Evolutionary conservation across 2,329 filamentous ascomycete genomes (phyloP), one percentile per base, ranked within the genome.

Genomic region (Tolypocladium pustulatum): DNA sequence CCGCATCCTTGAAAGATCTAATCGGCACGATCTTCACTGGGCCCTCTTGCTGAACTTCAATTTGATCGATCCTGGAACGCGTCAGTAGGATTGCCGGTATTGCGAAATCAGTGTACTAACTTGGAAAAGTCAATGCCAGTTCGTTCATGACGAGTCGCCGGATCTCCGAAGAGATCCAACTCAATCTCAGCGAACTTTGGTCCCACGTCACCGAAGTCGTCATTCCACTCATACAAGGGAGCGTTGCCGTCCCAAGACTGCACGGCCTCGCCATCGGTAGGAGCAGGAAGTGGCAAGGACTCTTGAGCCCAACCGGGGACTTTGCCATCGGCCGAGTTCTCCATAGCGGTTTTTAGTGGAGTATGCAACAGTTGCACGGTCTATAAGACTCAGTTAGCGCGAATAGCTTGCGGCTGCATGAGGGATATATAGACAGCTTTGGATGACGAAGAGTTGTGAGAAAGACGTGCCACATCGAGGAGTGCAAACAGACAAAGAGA

Each of bases 181-280:
- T 97, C 93, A 0, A 99, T 82, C 54, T 84, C 81, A 0, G 81
- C 76, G 57, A 86, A 81, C 55, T 77, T 78, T 0, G 91, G 91
- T 8, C 88, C 93, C 57, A 99, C 78, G 46, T 97, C 93, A 2
- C 93, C 94, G 64, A 81, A 89, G 3, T 96, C 90, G 13, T 91
- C 91, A 22, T 85, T 80, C 88, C 89, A 97, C 67, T 92, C 84
- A 65, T 97, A 97, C 51, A 88, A 78, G 0, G 69, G 74, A n/a
- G 84, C 86, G 58, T 82, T 81, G 41, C 76, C 71, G 17, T 79
- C 81, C 74, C 79, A 84, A 2, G 69, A 66, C 13, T 66, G 66
- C 8, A 55, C 43, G 5, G 53, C 57, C 6, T 66, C 60, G 4
- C 56, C 59, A 4, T 61, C 46, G 1, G 60, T 38, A 51, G 68